phyloP scores from a whole-genome alignment of 768 basidiomycete genomes.

The Coprinopsis strossmayeri region DNA sequence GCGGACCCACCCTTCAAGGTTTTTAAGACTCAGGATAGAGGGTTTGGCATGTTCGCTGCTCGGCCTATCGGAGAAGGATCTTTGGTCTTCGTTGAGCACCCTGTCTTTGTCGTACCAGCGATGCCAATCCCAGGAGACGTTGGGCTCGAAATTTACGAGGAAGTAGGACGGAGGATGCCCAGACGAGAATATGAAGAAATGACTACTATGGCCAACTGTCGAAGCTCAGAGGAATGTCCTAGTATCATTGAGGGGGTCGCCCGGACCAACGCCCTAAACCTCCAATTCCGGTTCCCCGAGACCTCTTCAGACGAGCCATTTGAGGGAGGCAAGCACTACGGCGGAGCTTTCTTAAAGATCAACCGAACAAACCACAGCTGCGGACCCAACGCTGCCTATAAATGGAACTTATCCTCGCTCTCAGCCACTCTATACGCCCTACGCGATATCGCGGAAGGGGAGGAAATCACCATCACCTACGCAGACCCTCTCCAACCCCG shows the following conservation, averaged over 20 bases:
- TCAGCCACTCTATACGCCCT: slow-evolving; percentile 35
- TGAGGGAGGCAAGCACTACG: slow-evolving; percentile 23
- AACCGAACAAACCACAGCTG: slow-evolving; percentile 44
- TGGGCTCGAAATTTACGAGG: slow-evolving; percentile 21
- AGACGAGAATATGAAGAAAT: slow-evolving; percentile 19
- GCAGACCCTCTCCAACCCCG: slow-evolving; percentile 32
- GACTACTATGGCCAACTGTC: slow-evolving; percentile 27
- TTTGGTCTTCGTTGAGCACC: slow-evolving; percentile 32
- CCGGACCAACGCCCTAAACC: slow-evolving; percentile 33
- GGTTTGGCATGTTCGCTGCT: slow-evolving; percentile 31
- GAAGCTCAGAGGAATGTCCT: slow-evolving; percentile 24
- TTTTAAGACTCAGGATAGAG: slow-evolving; percentile 23
- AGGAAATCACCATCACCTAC: slow-evolving; percentile 42
- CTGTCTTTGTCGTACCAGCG: slow-evolving; percentile 31
- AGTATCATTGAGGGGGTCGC: slow-evolving; percentile 35
- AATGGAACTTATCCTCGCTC: slow-evolving; percentile 34
- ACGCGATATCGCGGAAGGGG: slow-evolving; percentile 28
- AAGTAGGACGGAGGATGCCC: slow-evolving; percentile 23
- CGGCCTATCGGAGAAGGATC: slow-evolving; percentile 25
- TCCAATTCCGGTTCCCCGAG: slow-evolving; percentile 24
- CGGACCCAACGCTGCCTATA: slow-evolving; percentile 35
- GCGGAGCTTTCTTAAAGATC: slow-evolving; percentile 34
- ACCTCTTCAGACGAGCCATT: slow-evolving; percentile 1
- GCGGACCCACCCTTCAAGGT: slow-evolving; percentile 17
- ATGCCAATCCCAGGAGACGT: slow-evolving; percentile 19